These are phyloP conservation scores for Amorphotheca resinae DNA, from an alignment of 495 filamentous ascomycete genomes.

Conservation along the genomic window DNA sequence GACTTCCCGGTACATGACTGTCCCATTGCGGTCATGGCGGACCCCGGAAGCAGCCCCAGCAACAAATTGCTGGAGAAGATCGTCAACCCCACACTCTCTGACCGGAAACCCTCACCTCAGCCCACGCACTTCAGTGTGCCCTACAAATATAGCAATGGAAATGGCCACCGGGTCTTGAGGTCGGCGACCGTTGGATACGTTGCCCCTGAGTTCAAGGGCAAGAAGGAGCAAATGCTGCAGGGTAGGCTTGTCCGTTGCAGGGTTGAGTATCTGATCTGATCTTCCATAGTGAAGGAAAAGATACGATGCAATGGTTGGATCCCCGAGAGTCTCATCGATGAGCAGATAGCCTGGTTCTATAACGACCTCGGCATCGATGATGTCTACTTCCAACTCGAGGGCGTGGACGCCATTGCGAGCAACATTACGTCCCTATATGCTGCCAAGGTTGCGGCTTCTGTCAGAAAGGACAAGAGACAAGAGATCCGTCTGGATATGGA, in stretches of 20 bases:
- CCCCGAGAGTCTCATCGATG: slow-evolving; percentile 66
- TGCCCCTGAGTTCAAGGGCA: slow-evolving; percentile 89
- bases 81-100: slow-evolving; percentile 33
- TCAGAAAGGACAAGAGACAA: slow-evolving; percentile 82
- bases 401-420: slow-evolving; percentile 73
- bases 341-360: slow-evolving; percentile 93
- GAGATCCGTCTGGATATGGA: slow-evolving; percentile 96
- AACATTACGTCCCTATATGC: slow-evolving; percentile 94
- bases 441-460: slow-evolving; percentile 90
- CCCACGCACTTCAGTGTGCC: slow-evolving; percentile 80
- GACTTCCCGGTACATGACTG: slow-evolving; percentile 1
- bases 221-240: slow-evolving; percentile 82
- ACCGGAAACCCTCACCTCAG: slow-evolving; percentile 72
- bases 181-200: slow-evolving; percentile 93
- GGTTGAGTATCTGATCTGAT: slow-evolving; percentile 7
- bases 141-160: slow-evolving; percentile 37
- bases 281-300: slow-evolving; percentile 15
- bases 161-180: slow-evolving; percentile 53
- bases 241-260: slow-evolving; percentile 38
- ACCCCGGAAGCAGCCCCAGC: not conserved
- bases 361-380: slow-evolving; percentile 95
- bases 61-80: slow-evolving; percentile 39
- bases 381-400: slow-evolving; percentile 95
- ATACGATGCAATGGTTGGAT: slow-evolving; percentile 51
- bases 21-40: slow-evolving; percentile 7